Evolutionary conservation across 2,329 filamentous ascomycete genomes (phyloP).

Genomic region (Gliomastix tumulicola): DNA sequence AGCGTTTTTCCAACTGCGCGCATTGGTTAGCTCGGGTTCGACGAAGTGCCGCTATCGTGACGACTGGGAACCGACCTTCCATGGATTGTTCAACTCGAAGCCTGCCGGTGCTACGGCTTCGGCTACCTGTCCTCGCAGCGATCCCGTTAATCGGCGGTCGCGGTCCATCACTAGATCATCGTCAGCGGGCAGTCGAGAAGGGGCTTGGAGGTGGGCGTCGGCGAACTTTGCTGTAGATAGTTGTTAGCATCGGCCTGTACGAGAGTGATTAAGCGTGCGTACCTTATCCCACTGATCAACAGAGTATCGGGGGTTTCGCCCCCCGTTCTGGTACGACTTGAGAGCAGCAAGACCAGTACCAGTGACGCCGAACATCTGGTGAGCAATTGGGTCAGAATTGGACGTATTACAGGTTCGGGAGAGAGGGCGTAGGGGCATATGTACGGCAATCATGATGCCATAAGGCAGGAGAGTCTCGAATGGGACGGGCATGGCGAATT

Average conservation of each 20-base stretch:
- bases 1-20: constrained; percentile 45
- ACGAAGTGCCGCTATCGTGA: background rate
- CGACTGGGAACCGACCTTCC: constrained; percentile 53
- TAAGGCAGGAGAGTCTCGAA: constrained; percentile 60
- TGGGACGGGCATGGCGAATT: constrained; percentile 48
- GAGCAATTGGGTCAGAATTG: constrained; percentile 5
- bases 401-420: too few relatives aligned
- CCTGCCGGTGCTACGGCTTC: constrained; percentile 46
- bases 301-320: constrained; percentile 53
- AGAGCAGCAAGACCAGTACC: constrained; percentile 52
- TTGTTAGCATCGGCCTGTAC: constrained; percentile 16
- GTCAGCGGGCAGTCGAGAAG: too few relatives aligned
- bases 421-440: too few relatives aligned
- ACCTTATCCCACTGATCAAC: constrained; percentile 59
- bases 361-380: constrained; percentile 56
- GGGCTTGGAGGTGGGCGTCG: too few relatives aligned
- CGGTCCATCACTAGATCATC: constrained; percentile 68
- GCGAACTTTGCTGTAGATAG: constrained; percentile 46
- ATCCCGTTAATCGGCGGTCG: constrained; percentile 54
- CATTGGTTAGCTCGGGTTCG: constrained; percentile 1
- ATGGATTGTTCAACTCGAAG: constrained; percentile 57
- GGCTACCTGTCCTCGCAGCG: constrained; percentile 51
- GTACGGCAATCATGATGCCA: constrained; percentile 56
- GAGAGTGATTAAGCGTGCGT: constrained; percentile 13
- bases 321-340: constrained; percentile 51